Conservation (phyloP, 768 basidiomycete genomes). For the Suillus subalutaceus region DNA sequence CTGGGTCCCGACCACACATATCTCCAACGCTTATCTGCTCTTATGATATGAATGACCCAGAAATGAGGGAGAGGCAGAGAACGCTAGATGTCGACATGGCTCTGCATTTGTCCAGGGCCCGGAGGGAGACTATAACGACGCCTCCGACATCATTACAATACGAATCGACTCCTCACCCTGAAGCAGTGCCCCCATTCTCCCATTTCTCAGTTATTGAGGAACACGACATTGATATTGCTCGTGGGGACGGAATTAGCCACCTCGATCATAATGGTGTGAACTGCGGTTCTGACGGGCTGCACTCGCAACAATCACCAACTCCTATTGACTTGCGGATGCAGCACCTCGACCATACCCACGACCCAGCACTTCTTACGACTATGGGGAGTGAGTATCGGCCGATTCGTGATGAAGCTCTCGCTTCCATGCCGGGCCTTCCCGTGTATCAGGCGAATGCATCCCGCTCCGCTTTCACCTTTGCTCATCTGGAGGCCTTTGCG, state of each 20-base stretch:
- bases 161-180: conserved; percentile 31
- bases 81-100: conserved; percentile 96
- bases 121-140: conserved; percentile 58
- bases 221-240: conserved; percentile 46
- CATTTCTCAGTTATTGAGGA: conserved; percentile 52
- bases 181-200: conserved; percentile 39
- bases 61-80: conserved; percentile 83
- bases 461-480: conserved; percentile 70
- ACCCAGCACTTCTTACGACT: conserved; percentile 48
- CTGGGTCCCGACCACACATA: conserved; percentile 46
- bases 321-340: conserved; percentile 40
- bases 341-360: conserved; percentile 45
- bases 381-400: conserved; percentile 19
- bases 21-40: conserved; percentile 68
- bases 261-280: conserved; percentile 18
- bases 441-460: conserved; percentile 68
- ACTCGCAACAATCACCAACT: conserved; percentile 3
- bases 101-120: conserved; percentile 72
- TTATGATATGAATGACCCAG: conserved; percentile 70
- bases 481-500: conserved; percentile 77
- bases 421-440: conserved; percentile 53
- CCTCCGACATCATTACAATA: conserved; percentile 36
- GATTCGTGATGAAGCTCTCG: conserved; percentile 32
- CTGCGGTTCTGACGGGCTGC: conserved; percentile 11
- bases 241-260: conserved; percentile 29